Base-by-base conservation (phyloP, 208 protist genomes). In the Strigomonas galati region DNA sequence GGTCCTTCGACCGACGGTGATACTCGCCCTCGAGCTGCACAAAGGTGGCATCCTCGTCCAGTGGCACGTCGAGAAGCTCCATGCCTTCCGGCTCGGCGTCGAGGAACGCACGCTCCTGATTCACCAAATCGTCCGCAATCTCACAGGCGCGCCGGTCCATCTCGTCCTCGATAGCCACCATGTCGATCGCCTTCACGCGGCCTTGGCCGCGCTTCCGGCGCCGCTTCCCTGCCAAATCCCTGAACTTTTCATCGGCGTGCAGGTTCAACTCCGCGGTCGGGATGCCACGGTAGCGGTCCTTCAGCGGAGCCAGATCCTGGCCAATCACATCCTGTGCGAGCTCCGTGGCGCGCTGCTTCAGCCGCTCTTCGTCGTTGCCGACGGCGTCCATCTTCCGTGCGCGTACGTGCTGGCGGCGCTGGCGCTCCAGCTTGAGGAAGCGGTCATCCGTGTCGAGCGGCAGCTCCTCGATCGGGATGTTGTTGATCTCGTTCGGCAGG, bases 71-170 rank as follows among this genome's bases (percentile, higher is more conserved):
- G 19, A 10, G 61, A 43, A 95, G 61, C 26, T 67, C 68, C 90
- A 95, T 93, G 15, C 90, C 90, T 72, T 92, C 85, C 40, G 90
- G 90, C 75, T 90, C 76, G 35, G 57, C 78, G 37, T 93, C 85
- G 2, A 95, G 79, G 64, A 93, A 93, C 2, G 69, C 81, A 24
- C 82, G 86, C 64, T 92, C 85, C 53, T 79, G 67, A 17, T 79
- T 72, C 27, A 95, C 79, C 19, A 91, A 63, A 65, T 91, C 83
- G 52, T 95, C 81, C 49, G 81, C 85, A 54, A 95, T 91, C 72
- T 93, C 78, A 58, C 71, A 81, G 30, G 77, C 87, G 26, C 84
- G 73, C 44, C 64, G 66, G 65, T 95, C 76, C 77, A 95, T 90
- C 40, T 84, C 79, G 54, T 88, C 82, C 71, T 91, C 79, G 28